phyloP scores from a whole-genome alignment of 192 early-diverging fungal species.

The Diversispora eburnea region DNA sequence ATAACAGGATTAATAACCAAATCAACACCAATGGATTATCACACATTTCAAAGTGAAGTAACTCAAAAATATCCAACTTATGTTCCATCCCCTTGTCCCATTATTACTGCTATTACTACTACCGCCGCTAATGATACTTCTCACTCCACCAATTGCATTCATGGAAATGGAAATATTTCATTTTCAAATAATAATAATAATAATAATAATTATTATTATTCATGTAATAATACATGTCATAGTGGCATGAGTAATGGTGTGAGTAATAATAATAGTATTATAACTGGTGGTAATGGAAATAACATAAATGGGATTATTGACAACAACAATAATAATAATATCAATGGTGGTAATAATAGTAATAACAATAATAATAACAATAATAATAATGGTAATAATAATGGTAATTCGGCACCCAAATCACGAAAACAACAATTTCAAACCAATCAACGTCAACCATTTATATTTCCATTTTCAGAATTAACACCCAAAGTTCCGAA shows the following conservation, averaged over 20 bases:
- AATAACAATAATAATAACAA: too few species aligned
- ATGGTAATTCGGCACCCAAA: slow-evolving; percentile 5
- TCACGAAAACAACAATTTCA: slow-evolving; percentile 30
- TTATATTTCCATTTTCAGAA: slow-evolving; percentile 47
- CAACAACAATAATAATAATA: not conserved
- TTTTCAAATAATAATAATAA: not conserved
- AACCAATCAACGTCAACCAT: slow-evolving; percentile 37
- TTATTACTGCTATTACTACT: slow-evolving; percentile 28
- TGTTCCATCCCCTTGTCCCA: slow-evolving; percentile 36
- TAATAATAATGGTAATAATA: not conserved
- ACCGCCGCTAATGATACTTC: too few species aligned
- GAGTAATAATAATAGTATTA: not conserved
- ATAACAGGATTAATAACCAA: slow-evolving; percentile 41
- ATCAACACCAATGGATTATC: slow-evolving; percentile 60
- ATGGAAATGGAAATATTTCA: slow-evolving; percentile 22
- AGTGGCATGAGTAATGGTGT: not conserved
- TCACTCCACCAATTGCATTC: not conserved
- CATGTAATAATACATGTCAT: too few species aligned
- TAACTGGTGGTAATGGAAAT: too few species aligned
- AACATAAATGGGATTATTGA: too few species aligned
- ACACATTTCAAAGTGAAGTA: slow-evolving; percentile 52
- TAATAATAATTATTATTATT: too few species aligned
- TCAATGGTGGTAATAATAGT: not conserved
- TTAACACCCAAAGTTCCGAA: slow-evolving; percentile 42
- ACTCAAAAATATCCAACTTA: slow-evolving; percentile 62